Evolutionary conservation across 257 asterid genomes (phyloP).

Genomic region (Scutellaria galericulata): DNA sequence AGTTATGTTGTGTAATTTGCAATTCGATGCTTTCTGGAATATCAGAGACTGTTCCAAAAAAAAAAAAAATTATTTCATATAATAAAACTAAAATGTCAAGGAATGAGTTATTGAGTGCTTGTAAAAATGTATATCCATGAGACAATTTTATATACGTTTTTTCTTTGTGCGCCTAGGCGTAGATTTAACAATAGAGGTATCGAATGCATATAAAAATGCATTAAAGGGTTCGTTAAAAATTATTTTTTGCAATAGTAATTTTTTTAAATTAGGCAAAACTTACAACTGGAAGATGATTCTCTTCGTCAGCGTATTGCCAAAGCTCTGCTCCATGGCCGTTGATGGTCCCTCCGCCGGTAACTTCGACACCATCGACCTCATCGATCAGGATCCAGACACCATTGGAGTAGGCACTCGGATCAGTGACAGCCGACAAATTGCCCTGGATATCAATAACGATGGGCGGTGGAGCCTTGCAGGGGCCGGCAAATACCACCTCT

Average conservation of each 20-base stretch:
- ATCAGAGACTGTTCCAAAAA: conserved; percentile 46
- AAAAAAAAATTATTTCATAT: too few species aligned
- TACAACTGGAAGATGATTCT: conserved; percentile 53
- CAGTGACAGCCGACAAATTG: conserved; percentile 46
- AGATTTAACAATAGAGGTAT: too few species aligned
- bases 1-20: conserved; percentile 38
- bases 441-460: conserved; percentile 61
- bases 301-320: conserved; percentile 44
- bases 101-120: too few species aligned
- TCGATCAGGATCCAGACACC: conserved; percentile 55
- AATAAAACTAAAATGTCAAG: too few species aligned
- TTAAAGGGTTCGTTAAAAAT: too few species aligned
- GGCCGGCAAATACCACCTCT: conserved; percentile 59
- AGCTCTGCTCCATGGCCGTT: conserved; percentile 53
- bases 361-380: conserved; percentile 39
- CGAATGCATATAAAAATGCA: too few species aligned
- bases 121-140: not conserved
- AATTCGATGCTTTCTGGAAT: conserved; percentile 33
- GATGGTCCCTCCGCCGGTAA: conserved; percentile 69
- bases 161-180: not conserved
- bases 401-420: conserved; percentile 47
- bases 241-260: too few species aligned
- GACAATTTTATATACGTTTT: not conserved
- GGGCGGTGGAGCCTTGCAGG: conserved; percentile 50
- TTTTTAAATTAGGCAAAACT: conserved; percentile 20